Percentiles rank a stretch among this genome's conserved stretches.
Evolutionary conservation across 2,329 filamentous ascomycete genomes (phyloP).

Genomic region (Epicoccum sorghinum): DNA sequence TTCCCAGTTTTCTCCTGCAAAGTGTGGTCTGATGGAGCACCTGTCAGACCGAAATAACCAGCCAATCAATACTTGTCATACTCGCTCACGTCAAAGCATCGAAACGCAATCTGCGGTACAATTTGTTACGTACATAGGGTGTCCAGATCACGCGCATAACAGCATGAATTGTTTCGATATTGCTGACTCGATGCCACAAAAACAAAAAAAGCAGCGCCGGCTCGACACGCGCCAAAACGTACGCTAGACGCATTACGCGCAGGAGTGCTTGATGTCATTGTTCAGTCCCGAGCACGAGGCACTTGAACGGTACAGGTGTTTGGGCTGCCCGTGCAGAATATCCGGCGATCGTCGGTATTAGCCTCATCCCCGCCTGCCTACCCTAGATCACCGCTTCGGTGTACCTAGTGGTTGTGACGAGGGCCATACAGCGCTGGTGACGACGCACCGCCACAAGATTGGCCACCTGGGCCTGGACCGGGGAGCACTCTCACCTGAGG

Average conservation of each 20-base stretch:
- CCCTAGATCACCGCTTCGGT: not conserved
- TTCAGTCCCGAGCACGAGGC: constrained; percentile 5
- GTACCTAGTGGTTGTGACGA: constrained; percentile 8
- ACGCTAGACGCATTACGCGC: constrained; percentile 18
- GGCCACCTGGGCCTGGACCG: constrained; percentile 7
- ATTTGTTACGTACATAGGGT: constrained; percentile 1
- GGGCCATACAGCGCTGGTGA: not conserved
- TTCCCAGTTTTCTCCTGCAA: constrained; percentile 6
- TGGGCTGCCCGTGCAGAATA: not conserved
- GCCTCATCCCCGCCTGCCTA: not conserved
- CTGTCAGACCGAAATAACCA: constrained; percentile 5
- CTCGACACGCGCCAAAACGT: constrained; percentile 9
- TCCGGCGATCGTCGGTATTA: constrained; percentile 5
- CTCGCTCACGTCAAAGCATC: not conserved
- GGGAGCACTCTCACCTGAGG: constrained; percentile 7
- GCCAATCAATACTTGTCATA: constrained; percentile 1
- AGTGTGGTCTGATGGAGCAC: constrained; percentile 9
- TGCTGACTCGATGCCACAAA: not conserved
- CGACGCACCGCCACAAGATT: constrained; percentile 8
- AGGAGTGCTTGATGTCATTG: constrained; percentile 14
- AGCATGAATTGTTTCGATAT: not conserved
- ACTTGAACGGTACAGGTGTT: not conserved
- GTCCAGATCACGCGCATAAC: not conserved
- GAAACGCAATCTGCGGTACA: not conserved
- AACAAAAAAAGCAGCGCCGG: not conserved